phyloP scores from a whole-genome alignment of 768 basidiomycete genomes.

The Austroboletus eburneus region DNA sequence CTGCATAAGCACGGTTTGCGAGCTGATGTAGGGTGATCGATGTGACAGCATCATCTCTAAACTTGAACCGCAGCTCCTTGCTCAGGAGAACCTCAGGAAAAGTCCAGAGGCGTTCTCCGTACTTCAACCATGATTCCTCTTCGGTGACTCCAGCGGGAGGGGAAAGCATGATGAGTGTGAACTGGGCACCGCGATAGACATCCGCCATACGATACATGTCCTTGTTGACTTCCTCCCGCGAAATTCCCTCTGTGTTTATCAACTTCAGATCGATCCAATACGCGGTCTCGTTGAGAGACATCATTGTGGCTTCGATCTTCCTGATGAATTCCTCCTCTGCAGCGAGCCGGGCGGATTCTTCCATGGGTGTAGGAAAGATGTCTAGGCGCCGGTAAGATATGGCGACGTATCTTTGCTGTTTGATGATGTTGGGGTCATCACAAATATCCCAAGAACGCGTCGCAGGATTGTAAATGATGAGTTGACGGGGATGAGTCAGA shows the following conservation, averaged over 20 bases:
- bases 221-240: no score
- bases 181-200: slow-evolving; percentile 18
- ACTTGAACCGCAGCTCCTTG: slow-evolving; percentile 16
- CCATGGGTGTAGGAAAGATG: not conserved
- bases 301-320: not conserved
- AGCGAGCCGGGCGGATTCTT: not conserved
- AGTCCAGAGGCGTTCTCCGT: slow-evolving; percentile 25
- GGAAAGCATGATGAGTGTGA: slow-evolving; percentile 22
- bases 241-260: no score
- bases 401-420: slow-evolving; percentile 13
- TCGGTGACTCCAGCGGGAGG: not conserved
- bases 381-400: slow-evolving; percentile 19
- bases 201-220: no score
- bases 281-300: slow-evolving; percentile 10
- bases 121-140: slow-evolving; percentile 10
- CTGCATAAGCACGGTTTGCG: slow-evolving; percentile 18
- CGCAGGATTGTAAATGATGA: slow-evolving; percentile 8
- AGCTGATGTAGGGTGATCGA: slow-evolving; percentile 21
- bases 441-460: slow-evolving; percentile 3
- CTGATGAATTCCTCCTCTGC: not conserved
- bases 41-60: slow-evolving; percentile 8
- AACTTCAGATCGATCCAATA: no score
- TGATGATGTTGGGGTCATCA: slow-evolving; percentile 2
- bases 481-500: slow-evolving; percentile 13
- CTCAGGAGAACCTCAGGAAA: slow-evolving; percentile 22